Evolutionary conservation across 768 basidiomycete species (phyloP), one percentile per base, ranked within the genome.

Genomic region (Xerocomellus amylosporus): DNA sequence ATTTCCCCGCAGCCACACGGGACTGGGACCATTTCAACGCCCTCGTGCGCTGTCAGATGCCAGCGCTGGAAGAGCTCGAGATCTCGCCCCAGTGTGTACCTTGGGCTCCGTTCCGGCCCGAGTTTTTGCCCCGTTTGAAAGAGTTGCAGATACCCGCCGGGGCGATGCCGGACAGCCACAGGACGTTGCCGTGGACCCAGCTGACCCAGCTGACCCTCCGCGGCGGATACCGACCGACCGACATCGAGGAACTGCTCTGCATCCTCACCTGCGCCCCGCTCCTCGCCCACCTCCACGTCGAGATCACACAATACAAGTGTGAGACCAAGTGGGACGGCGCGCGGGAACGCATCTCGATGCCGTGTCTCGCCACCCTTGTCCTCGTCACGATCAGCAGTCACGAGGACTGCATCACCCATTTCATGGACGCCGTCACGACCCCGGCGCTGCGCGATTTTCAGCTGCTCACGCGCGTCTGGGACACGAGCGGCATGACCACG

Each of bases 381-480:
- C 60, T 69, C 46, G 68, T 70, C 53, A 62, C 68, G 46, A 70
- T 70, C 69, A 50, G 22, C 45, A 59, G 26, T 34, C 66, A 70
- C 62, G 69, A 64, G 1, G 64, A 50, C n/a, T 70, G 69, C 47
- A 59, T 64, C 53, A 50, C 37, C 45, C 62, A 70, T 8, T 26
- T 69, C 6, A 45, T 66, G 44, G 68, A 69, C 43, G 68, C 64
- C 1, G 59, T 69, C 55, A n/a, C 56, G 20, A 28, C 58, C 1
- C 68, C 68, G 0, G 17, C 36, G 13, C 46, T 69, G 17, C 68
- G 68, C 51, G 68, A 70, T 43, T 69, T 70, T 53, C 64, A 65
- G 60, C 46, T 69, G 49, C 65, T 70, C 46, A 69, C 67, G 31
- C 67, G 67, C 26, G 67, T 69, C n/a, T 69, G 67, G 67, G 67